Base-by-base conservation (phyloP, 805 yeast species). In the Wickerhamomyces ciferrii region DNA sequence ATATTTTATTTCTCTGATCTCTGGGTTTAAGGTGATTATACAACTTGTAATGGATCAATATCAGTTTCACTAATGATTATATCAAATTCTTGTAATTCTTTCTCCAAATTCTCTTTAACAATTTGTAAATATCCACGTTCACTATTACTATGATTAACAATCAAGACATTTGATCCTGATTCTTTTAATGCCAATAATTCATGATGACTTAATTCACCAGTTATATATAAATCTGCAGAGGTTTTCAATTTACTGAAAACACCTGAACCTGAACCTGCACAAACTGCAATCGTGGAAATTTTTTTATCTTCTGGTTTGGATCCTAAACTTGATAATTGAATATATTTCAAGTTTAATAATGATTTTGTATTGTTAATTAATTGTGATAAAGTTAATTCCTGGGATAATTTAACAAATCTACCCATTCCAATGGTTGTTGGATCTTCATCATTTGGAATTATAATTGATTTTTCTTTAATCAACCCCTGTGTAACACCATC, bases 201-300 rank as follows among this genome's bases (percentile, higher is more conserved):
- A 60, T 94, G 99, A 58, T 94, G 99, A 21, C 96, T 84, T 53
- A 94, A 67, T 61, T 94, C 99, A 2, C 99, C 99, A 0, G 99
- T 91, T 57, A 81, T 78, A 61, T 76, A 85, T 38, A 90, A 69
- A 56, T 94, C 98, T 2, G 75, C 72, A 0, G 82, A 82, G 43
- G 71, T 71, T 32, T 66, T 60, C 1, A 87, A 79, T 0, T 77
- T 70, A 9, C 78, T 48, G 65, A 89, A 83, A 2, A 91, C 88
- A 1, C 83, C 74, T 3, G 87, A 84, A 0, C 99, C 98, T 2
- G 96, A 86, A 0, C 99, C 99, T 4, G 99, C 98, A 66, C 99
- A 94, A 15, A 94, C 63, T 0, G 97, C 98, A 20, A 90, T 69
- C 0, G 78, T 74, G 21, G 4, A 8, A 14, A 27, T 27, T 13